Percentiles rank a stretch among this genome's conserved stretches.
Evolutionary conservation across 1,284 basidiomycete species (phyloP).

Genomic region (Fomitopsis schrenkii): DNA sequence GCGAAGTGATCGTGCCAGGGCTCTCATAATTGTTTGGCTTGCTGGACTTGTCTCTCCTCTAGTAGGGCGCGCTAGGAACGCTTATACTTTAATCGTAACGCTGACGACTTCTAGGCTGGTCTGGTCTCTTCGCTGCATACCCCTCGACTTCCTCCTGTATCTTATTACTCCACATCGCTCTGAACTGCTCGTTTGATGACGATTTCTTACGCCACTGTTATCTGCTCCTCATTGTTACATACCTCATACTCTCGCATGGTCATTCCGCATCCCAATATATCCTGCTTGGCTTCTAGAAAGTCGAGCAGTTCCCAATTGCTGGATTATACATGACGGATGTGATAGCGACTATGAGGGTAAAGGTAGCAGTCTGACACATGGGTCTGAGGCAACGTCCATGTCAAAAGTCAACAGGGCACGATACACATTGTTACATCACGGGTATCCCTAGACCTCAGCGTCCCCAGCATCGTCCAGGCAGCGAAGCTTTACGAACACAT

Average conservation of each 20-base stretch:
- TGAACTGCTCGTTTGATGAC: constrained; percentile 14
- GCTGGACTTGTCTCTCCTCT: constrained; percentile 19
- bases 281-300: not conserved
- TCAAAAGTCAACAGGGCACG: not conserved
- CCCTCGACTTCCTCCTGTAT: constrained; percentile 21
- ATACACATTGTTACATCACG: not conserved
- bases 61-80: constrained; percentile 16
- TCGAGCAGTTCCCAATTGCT: not conserved
- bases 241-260: constrained; percentile 16
- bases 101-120: constrained; percentile 24
- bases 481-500: constrained; percentile 72
- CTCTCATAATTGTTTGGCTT: constrained; percentile 14
- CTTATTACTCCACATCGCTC: constrained; percentile 22
- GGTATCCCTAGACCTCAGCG: constrained; percentile 28
- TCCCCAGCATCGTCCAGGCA: constrained; percentile 69
- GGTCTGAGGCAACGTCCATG: not conserved
- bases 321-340: not conserved
- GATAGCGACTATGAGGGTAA: not conserved
- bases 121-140: constrained; percentile 26
- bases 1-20: constrained; percentile 24
- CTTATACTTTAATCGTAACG: constrained; percentile 18
- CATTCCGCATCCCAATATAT: constrained; percentile 31
- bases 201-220: constrained; percentile 10
- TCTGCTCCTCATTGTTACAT: constrained; percentile 16
- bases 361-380: too few species aligned